Percentiles rank a stretch among this genome's conserved stretches.
Conservation (phyloP, 345 rosid genomes). For the Rhodamnia rubescens region DNA sequence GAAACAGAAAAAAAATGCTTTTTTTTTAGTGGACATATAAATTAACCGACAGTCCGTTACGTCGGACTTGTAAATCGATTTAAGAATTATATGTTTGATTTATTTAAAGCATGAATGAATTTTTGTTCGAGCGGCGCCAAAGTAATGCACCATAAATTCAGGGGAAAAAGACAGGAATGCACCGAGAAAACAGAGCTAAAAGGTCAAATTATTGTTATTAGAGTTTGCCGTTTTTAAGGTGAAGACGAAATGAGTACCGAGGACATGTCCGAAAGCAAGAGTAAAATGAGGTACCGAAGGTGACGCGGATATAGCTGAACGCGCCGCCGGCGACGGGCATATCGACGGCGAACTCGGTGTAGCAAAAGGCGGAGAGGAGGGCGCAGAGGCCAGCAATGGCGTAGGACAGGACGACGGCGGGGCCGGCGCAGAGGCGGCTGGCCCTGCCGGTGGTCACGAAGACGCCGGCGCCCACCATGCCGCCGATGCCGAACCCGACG, state of each 20-base stretch:
- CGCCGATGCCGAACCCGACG: constrained; percentile 81
- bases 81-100: not conserved
- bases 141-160: not conserved
- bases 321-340: constrained; percentile 99
- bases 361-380: constrained; percentile 89
- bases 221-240: not conserved
- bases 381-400: constrained; percentile 98
- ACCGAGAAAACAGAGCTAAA: not conserved
- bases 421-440: constrained; percentile 54
- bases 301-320: constrained; percentile 80
- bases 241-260: not conserved
- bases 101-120: not conserved
- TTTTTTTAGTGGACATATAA: no score
- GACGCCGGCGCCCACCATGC: constrained; percentile 96
- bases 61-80: not conserved
- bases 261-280: not conserved
- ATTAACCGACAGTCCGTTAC: not conserved
- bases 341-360: constrained; percentile 95
- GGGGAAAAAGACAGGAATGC: not conserved
- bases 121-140: not conserved
- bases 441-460: constrained; percentile 79
- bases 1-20: no score
- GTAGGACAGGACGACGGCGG: constrained; percentile 68
- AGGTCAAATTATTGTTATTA: not conserved
- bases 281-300: constrained; percentile 42